Base-by-base conservation (phyloP, 2,329 filamentous ascomycete species). In the Alternaria solani region DNA sequence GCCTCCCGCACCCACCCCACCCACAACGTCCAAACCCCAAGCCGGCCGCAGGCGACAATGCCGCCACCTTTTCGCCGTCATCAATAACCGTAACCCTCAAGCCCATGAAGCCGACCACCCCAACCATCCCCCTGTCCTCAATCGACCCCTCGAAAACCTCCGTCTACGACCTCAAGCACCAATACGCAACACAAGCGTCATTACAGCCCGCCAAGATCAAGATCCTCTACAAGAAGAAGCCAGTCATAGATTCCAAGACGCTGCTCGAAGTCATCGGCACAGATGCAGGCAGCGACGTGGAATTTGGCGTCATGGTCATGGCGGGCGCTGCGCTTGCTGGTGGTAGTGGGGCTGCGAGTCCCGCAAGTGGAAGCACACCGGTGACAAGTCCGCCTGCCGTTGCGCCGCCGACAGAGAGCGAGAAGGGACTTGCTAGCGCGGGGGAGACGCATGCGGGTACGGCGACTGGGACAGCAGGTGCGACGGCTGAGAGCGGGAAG, bases 241-340 rank as follows among this genome's bases (percentile, higher is more conserved):
- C 94, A 0, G 87, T 93, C 0, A 76, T 85, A 0, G 93, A 96
- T 72, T 87, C 85, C 67, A 95, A 94, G 81, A 88, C 91, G 1
- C 80, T 97, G 6, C 87, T 87, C 57, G 94, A 97, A 59, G 75
- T 96, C 0, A 68, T 94, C 1, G 78, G 83, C 0, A 83, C 86
- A 4, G 87, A 86, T 44, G 83, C 80, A 28, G 83, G 69, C 18
- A 78, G 69, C 1, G 83, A 81, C 11, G 83, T 94, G 0, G 93
- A 97, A 77, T 89, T 98, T 64, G 88, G 88, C 1, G 86, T 97
- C 56, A 98, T 98, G 93, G 85, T 97, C 20, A 88, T 97, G 75
- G 93, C 92, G 84, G 76, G 77, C 8, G 76, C 68, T 26, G 80
- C 81, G 18, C 38, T 41, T 18, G 75, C 12, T 16, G 34, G 75